phyloP scores from a whole-genome alignment of 2,329 filamentous ascomycete genomes.

The Trichophyton equinum region DNA sequence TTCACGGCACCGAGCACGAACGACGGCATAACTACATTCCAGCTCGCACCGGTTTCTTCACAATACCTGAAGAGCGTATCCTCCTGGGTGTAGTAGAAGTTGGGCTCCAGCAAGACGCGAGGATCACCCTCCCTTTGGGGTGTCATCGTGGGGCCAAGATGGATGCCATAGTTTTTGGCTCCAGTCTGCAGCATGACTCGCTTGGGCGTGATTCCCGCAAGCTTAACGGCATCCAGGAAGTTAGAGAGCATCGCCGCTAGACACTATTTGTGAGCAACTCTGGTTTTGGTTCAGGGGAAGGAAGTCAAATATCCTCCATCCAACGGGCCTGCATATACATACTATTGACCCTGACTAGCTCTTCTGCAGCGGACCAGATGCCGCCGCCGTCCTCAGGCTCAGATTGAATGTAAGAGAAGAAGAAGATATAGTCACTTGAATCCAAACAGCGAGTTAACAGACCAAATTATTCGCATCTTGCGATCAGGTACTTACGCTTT shows the following conservation, averaged over 20 bases:
- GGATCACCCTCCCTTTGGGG: constrained; percentile 20
- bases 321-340: constrained; percentile 5
- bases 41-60: constrained; percentile 13
- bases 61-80: constrained; percentile 17
- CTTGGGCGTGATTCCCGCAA: constrained; percentile 33
- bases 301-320: background rate
- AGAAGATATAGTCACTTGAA: constrained; percentile 38
- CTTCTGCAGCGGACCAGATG: constrained; percentile 40
- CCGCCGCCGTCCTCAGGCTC: constrained; percentile 33
- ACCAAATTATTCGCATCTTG: background rate
- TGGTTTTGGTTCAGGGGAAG: background rate
- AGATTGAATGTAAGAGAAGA: constrained; percentile 44
- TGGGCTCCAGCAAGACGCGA: constrained; percentile 15
- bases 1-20: constrained; percentile 19
- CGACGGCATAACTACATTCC: constrained; percentile 19
- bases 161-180: constrained; percentile 18
- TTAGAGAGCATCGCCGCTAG: constrained; percentile 32
- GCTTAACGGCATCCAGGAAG: constrained; percentile 35
- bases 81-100: constrained; percentile 22
- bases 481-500: constrained; percentile 13
- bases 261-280: background rate
- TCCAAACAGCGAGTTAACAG: background rate
- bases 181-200: constrained; percentile 37
- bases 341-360: constrained; percentile 38
- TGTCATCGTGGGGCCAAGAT: constrained; percentile 16